phyloP scores from a whole-genome alignment of 2,329 filamentous ascomycete species.

The Didymella pinodella region DNA sequence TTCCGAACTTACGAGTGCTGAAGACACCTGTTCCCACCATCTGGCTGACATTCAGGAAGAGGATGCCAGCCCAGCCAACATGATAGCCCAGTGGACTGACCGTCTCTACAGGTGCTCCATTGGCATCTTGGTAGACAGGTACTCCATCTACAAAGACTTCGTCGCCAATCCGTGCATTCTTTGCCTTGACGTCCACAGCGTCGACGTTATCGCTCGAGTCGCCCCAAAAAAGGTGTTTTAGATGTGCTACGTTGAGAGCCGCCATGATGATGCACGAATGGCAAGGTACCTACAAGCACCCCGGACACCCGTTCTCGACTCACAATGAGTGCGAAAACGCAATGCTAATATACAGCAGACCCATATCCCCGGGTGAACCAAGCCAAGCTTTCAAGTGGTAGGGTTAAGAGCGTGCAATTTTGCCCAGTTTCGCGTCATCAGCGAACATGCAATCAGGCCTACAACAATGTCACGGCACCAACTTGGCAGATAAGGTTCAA shows the following conservation, averaged over 20 bases:
- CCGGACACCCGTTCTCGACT: neutral
- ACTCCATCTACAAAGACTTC: neutral
- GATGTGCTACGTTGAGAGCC: neutral
- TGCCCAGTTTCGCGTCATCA: neutral
- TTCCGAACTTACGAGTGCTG: slow-evolving; percentile 22
- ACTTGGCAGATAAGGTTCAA: neutral
- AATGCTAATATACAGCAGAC: neutral
- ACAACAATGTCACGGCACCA: neutral
- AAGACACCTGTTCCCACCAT: slow-evolving; percentile 46
- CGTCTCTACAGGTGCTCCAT: slow-evolving; percentile 30
- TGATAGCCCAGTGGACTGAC: slow-evolving; percentile 43
- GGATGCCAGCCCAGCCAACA: slow-evolving; percentile 39
- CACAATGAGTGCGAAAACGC: neutral
- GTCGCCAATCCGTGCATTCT: neutral
- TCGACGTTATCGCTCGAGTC: neutral
- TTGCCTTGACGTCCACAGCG: neutral
- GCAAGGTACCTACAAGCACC: neutral
- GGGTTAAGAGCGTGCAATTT: neutral
- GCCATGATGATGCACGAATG: neutral
- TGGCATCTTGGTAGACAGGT: neutral
- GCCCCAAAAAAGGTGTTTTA: neutral
- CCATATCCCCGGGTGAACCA: neutral
- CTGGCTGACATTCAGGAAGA: slow-evolving; percentile 44
- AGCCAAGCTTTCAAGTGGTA: neutral
- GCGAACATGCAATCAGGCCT: neutral